Evolutionary conservation across 1,139 yeast genomes (phyloP).

Genomic region (Candida smagusa): DNA sequence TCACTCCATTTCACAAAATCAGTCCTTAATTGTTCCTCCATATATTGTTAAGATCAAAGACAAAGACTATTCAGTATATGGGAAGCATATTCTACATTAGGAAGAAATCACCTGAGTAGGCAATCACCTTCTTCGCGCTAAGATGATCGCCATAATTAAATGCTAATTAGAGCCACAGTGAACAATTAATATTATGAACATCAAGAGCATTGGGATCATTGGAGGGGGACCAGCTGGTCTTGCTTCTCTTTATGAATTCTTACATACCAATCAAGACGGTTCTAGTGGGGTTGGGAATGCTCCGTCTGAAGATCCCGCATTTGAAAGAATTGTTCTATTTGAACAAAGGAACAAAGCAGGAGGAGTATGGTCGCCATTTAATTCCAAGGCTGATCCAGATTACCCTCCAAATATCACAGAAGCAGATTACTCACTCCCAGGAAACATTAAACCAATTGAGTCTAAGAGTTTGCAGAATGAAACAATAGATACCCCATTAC

Average conservation of each 20-base stretch:
- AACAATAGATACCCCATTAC: slow-evolving; percentile 18
- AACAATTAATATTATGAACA: neutral
- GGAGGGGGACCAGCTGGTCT: slow-evolving; percentile 41
- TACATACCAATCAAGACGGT: slow-evolving; percentile 32
- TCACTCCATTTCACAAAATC: no score
- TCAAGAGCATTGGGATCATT: slow-evolving; percentile 24
- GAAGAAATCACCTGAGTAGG: no score
- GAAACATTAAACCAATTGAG: slow-evolving; percentile 2
- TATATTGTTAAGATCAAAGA: no score
- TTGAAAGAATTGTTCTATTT: slow-evolving; percentile 25
- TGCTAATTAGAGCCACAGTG: neutral
- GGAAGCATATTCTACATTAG: no score
- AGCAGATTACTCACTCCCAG: slow-evolving; percentile 20
- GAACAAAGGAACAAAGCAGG: slow-evolving; percentile 33
- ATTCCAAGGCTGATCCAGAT: slow-evolving; percentile 20
- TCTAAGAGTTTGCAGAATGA: slow-evolving; percentile 16
- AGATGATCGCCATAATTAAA: no score
- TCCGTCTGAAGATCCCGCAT: slow-evolving; percentile 10
- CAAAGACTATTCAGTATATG: no score
- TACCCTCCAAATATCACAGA: slow-evolving; percentile 30
- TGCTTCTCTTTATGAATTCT: slow-evolving; percentile 33
- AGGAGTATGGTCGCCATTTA: slow-evolving; percentile 33
- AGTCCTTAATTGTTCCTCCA: no score
- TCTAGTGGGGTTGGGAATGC: slow-evolving; percentile 23
- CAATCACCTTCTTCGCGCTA: no score